Percentiles rank a stretch among this genome's conserved stretches.
Evolutionary conservation across 768 basidiomycete species (phyloP).

Genomic region (Arthromyces matolae): DNA sequence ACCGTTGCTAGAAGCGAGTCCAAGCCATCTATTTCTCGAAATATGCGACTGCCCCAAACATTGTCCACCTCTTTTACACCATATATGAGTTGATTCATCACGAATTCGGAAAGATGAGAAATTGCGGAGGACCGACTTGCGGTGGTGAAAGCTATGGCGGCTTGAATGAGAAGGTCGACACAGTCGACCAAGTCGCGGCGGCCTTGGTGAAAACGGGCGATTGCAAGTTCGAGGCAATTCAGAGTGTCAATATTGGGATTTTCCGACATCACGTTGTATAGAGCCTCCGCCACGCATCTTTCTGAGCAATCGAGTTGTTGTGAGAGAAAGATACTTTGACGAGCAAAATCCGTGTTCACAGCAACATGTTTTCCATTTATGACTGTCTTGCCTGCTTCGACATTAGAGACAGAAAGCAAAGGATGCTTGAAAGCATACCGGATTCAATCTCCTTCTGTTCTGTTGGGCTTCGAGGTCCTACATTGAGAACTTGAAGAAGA

Average conservation of each 20-base stretch:
- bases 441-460: conserved; percentile 74
- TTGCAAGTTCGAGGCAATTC: conserved; percentile 57
- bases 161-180: conserved; percentile 64
- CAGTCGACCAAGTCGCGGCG: conserved; percentile 71
- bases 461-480: conserved; percentile 54
- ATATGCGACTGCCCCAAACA: conserved; percentile 35
- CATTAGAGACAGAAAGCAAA: conserved; percentile 4
- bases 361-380: conserved; percentile 65
- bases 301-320: conserved; percentile 82
- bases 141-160: conserved; percentile 45
- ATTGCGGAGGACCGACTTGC: conserved; percentile 46
- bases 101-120: conserved; percentile 51
- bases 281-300: conserved; percentile 66
- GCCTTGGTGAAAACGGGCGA: conserved; percentile 65
- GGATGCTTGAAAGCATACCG: conserved; percentile 30
- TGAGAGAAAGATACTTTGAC: conserved; percentile 73
- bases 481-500: conserved; percentile 61
- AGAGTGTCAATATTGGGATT: conserved; percentile 63
- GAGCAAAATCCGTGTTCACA: conserved; percentile 76
- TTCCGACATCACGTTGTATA: conserved; percentile 58
- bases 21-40: conserved; percentile 61
- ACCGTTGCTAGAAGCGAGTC: conserved; percentile 51
- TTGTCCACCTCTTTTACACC: conserved; percentile 24
- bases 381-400: conserved; percentile 54
- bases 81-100: conserved; percentile 33